These are phyloP conservation scores for Parmelia sp. DNA, from an alignment of 495 filamentous ascomycete species.

Conservation along the genomic window DNA sequence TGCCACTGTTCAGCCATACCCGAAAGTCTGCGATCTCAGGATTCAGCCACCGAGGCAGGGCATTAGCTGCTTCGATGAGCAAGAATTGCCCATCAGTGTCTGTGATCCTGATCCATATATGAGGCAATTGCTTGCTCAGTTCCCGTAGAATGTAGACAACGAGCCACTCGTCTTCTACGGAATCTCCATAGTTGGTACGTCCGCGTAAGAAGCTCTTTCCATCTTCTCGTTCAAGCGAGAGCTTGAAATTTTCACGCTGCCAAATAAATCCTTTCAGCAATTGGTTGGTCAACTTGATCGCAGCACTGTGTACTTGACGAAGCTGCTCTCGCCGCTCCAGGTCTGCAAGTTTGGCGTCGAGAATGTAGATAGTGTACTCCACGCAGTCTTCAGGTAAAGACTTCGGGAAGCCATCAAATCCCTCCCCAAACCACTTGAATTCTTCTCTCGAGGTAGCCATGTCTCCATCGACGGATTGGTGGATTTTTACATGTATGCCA, in stretches of 20 bases:
- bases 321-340: slow-evolving; percentile 54
- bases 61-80: slow-evolving; percentile 86
- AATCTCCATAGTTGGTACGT: slow-evolving; percentile 80
- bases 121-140: slow-evolving; percentile 62
- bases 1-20: slow-evolving; percentile 72
- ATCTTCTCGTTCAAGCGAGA: slow-evolving; percentile 56
- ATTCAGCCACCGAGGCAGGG: slow-evolving; percentile 81
- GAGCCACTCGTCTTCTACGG: slow-evolving; percentile 95
- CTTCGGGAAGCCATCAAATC: slow-evolving; percentile 24
- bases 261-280: slow-evolving; percentile 83
- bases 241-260: slow-evolving; percentile 74
- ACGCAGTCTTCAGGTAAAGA: slow-evolving; percentile 75
- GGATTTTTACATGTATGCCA: neutral
- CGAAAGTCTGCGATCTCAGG: slow-evolving; percentile 84
- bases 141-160: slow-evolving; percentile 86
- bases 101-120: slow-evolving; percentile 73
- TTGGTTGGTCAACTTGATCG: slow-evolving; percentile 53
- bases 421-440: slow-evolving; percentile 38
- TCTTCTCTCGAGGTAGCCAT: slow-evolving; percentile 34
- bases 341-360: slow-evolving; percentile 47
- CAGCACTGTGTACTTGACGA: slow-evolving; percentile 62
- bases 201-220: slow-evolving; percentile 55
- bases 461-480: neutral
- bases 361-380: slow-evolving; percentile 74
- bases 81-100: slow-evolving; percentile 95